A percentile compares a stretch with the other conserved stretches of the same genome.
These are phyloP conservation scores for Cryphonectria carpinicola DNA, from an alignment of 2,329 filamentous ascomycete genomes.

Conservation along the genomic window DNA sequence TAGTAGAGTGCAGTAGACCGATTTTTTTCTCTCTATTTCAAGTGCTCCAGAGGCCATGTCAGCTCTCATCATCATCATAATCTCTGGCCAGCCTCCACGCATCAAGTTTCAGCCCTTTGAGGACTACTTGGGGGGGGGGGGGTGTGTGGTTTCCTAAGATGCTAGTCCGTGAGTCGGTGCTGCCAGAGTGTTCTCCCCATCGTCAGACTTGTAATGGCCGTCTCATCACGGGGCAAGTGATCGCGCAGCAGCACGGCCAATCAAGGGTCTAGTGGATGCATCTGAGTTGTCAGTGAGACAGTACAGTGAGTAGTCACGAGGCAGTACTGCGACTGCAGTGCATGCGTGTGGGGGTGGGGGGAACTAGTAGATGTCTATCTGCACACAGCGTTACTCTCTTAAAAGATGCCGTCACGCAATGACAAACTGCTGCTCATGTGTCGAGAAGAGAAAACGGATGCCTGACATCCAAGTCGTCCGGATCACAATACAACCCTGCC, in stretches of 20 bases:
- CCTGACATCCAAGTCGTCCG: too few relatives aligned
- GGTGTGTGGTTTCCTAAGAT: too few relatives aligned
- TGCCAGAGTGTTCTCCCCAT: neutral
- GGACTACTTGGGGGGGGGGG: neutral
- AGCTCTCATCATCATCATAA: slow-evolving; percentile 3
- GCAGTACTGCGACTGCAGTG: slow-evolving; percentile 10
- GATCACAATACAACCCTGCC: neutral
- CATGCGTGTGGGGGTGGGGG: neutral
- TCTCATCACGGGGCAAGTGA: neutral
- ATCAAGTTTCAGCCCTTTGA: neutral
- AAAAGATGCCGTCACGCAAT: neutral
- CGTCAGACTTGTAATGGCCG: neutral
- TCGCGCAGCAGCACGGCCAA: neutral
- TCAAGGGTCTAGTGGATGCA: slow-evolving; percentile 23
- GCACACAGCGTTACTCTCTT: neutral
- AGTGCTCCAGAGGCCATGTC: neutral
- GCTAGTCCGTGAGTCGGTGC: neutral
- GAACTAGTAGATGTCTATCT: neutral
- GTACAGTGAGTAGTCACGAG: neutral
- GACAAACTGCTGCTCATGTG: neutral
- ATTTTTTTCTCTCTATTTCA: neutral
- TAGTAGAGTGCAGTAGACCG: neutral
- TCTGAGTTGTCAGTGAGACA: slow-evolving; percentile 26
- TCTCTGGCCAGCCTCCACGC: neutral
- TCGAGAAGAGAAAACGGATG: neutral